phyloP scores from a whole-genome alignment of 352 stramenopile genomes.

The Phytophthora foliorum region DNA sequence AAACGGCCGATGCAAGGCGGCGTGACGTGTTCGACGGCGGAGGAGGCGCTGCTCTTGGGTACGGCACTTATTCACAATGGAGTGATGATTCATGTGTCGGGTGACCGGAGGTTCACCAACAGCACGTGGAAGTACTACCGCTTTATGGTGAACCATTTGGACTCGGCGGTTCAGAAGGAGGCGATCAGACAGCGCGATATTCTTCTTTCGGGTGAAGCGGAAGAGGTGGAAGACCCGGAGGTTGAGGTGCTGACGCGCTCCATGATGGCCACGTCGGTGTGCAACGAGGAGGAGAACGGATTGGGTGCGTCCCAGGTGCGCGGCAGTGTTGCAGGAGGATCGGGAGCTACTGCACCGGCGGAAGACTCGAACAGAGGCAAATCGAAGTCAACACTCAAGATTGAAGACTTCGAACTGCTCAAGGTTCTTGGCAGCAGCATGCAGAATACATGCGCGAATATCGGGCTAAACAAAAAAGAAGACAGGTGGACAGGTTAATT shows the following conservation, averaged over 20 bases:
- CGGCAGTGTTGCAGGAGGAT: constrained; percentile 24
- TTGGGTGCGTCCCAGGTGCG: constrained; percentile 39
- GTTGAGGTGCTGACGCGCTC: constrained; percentile 69
- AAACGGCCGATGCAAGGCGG: constrained; percentile 89
- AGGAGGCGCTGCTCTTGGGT: constrained; percentile 84
- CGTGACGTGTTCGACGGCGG: constrained; percentile 84
- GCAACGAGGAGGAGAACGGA: constrained; percentile 68
- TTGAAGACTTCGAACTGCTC: constrained; percentile 90
- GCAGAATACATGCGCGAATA: too few relatives aligned
- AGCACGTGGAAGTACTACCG: constrained; percentile 91
- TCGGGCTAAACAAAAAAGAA: too few relatives aligned
- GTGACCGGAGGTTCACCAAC: constrained; percentile 78
- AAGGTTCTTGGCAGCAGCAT: constrained; percentile 88
- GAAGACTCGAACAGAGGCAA: constrained; percentile 63
- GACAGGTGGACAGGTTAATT: too few relatives aligned
- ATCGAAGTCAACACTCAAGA: constrained; percentile 82
- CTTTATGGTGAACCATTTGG: constrained; percentile 85
- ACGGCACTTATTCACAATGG: constrained; percentile 75
- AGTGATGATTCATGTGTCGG: constrained; percentile 80
- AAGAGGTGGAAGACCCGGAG: constrained; percentile 80
- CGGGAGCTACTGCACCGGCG: constrained; percentile 18
- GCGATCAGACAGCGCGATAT: constrained; percentile 63
- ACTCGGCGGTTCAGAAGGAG: constrained; percentile 58
- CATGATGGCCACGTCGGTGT: constrained; percentile 66
- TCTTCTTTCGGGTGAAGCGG: constrained; percentile 77